Evolutionary conservation across 441 rosid genomes (phyloP), one percentile per base, ranked within the genome.

Genomic region (Theobroma grandiflorum): DNA sequence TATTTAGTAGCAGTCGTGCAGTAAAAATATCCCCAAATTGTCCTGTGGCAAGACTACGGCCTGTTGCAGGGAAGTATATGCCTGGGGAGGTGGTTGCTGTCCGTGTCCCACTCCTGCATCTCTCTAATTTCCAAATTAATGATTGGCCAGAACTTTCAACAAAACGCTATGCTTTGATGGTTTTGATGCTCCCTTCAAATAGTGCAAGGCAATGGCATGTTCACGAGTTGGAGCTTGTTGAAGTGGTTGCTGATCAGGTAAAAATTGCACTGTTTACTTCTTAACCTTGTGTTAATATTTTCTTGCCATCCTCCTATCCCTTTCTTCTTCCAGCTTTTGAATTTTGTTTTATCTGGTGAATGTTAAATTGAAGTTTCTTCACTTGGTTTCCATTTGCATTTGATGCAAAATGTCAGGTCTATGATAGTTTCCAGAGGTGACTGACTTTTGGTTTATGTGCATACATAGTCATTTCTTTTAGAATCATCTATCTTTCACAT

Each of bases 61-160:
- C 99, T 83, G 0, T 26, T 26, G 84, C 96, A 3, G 99, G 98
- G 80, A 95, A 90, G 79, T 89, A 87, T 79, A 87, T 92, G 81
- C 93, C 95, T 9, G 97, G 99, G 63, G 98, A 95, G 84, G 99
- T 97, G 59, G 99, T 95, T n/a, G 99, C 98, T 20, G 97, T 97
- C 64, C 94, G 99, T 74, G 99, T 97, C 52, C 99, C 99, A 0
- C 97, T 95, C 73, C 93, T 97, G 15, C 98, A 95, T 90, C 97
- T 97, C 64, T 94, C 98, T 18, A 97, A 95, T 82, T 97, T 97
- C 75, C 99, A 93, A 85, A 97, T 97, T 64, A 95, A 94, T 79
- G 99, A 94, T 78, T 95, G 99, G 99, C 99, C 99, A 12, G 99
- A 97, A 87, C 99, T 97, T 78, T 94, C 98, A 22, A 94, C 98